Evolutionary conservation across 257 asterid genomes (phyloP).

Genomic region (Solanum bukasovii): DNA sequence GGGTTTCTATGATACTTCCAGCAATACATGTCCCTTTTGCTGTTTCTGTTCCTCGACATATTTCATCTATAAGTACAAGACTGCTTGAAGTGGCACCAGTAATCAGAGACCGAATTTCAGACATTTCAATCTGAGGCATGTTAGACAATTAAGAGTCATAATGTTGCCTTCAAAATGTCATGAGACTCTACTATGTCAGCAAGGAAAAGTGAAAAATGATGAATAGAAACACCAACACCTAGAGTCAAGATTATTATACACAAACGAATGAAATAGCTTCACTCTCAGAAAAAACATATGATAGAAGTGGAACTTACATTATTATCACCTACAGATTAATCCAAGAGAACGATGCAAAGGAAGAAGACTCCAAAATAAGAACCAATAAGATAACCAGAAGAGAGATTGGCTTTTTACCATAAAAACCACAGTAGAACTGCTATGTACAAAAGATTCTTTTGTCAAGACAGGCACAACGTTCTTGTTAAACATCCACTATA

Average conservation of each 20-base stretch:
- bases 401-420: neutral
- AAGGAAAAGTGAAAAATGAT: neutral
- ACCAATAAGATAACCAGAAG: neutral
- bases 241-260: neutral
- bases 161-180: neutral
- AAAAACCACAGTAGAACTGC: neutral
- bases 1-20: slow-evolving; percentile 85
- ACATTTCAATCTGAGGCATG: slow-evolving; percentile 82
- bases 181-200: neutral
- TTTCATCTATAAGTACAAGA: slow-evolving; percentile 88
- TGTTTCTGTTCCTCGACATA: slow-evolving; percentile 97
- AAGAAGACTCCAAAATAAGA: neutral
- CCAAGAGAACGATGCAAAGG: neutral
- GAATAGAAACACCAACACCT: neutral
- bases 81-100: slow-evolving; percentile 71
- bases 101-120: slow-evolving; percentile 79
- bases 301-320: neutral
- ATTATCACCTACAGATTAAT: neutral
- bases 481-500: neutral
- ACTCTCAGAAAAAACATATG: neutral
- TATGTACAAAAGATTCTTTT: neutral
- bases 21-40: slow-evolving; percentile 98
- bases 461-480: neutral
- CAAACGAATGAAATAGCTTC: neutral
- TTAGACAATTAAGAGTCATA: neutral